Evolutionary conservation across 495 filamentous ascomycete species (phyloP), one percentile per base, ranked within the genome.

Genomic region (Trichoderma asperelloides): DNA sequence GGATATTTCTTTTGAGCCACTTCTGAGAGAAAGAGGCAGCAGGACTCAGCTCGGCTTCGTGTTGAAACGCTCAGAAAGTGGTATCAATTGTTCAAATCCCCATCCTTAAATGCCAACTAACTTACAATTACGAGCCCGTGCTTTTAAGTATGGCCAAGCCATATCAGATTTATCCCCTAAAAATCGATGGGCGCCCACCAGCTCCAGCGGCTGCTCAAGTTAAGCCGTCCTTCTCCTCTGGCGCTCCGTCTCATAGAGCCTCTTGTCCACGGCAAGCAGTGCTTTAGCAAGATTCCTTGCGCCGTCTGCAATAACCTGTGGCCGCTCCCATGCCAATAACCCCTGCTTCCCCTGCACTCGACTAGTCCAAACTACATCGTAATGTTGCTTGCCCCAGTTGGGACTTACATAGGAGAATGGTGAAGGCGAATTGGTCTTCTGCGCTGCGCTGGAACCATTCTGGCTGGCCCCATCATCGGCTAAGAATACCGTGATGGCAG

Each of bases 401-500:
- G 81, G 81, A 68, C 75, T 79, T 0, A 70, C 69, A 67, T 82
- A 82, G 9, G 60, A 63, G 40, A 65, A 68, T 16, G 28, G 49
- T n/a, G 69, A 70, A 13, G 62, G 9, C 30, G 64, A 67, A 51
- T 40, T 45, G 43, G 39, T 68, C 64, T 25, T 18, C 64, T 62
- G 64, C 25, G 47, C 67, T 12, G 55, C 28, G 4, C 21, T 66
- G 13, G 23, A 64, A 23, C 63, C 66, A 39, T 62, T 67, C 27
- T 63, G 55, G 23, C 63, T 23, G 2, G 40, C 43, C 5, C 62
- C 25, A 64, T 75, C 71, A 4, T 70, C 70, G 27, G 75, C 76
- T 0, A 74, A 64, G 68, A 84, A 83, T 0, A 81, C 77, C 2
- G 80, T 84, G 27, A 83, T 73, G n/a, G 71, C 79, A 5, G 80